phyloP scores from a whole-genome alignment of 345 rosid genomes.

The Populus davidiana region DNA sequence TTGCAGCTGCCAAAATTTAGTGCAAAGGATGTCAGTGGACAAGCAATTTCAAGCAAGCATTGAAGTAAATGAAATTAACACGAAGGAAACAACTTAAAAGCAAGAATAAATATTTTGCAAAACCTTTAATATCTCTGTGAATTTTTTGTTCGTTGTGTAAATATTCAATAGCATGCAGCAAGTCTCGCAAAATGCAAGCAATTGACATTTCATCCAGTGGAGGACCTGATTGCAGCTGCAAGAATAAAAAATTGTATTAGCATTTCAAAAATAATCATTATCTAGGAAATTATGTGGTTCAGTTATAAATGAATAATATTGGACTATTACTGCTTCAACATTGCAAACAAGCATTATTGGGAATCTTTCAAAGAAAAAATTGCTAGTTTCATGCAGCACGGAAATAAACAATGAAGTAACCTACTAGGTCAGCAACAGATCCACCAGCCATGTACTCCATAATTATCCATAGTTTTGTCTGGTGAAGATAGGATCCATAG shows the following conservation, averaged over 20 bases:
- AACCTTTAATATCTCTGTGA: slow-evolving; percentile 99
- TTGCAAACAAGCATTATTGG: not conserved
- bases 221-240: slow-evolving; percentile 90
- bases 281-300: not conserved
- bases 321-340: not conserved
- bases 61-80: not conserved
- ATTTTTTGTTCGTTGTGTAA: slow-evolving; percentile 92
- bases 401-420: slow-evolving; percentile 40
- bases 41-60: not conserved
- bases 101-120: not conserved
- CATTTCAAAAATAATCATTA: slow-evolving; percentile 8
- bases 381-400: slow-evolving; percentile 9
- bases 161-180: slow-evolving; percentile 96
- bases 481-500: slow-evolving; percentile 94
- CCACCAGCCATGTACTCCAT: slow-evolving; percentile 99
- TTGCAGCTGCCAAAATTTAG: slow-evolving; percentile 71
- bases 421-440: slow-evolving; percentile 98
- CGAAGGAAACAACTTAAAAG: not conserved
- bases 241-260: slow-evolving; percentile 20
- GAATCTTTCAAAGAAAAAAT: not conserved
- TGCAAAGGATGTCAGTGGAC: not conserved
- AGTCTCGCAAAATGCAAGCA: slow-evolving; percentile 84
- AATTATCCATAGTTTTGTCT: slow-evolving; percentile 97
- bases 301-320: not conserved
- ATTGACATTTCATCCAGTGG: slow-evolving; percentile 94